Evolutionary conservation across 768 basidiomycete genomes (phyloP).

Genomic region (Pisolithus tinctorius): DNA sequence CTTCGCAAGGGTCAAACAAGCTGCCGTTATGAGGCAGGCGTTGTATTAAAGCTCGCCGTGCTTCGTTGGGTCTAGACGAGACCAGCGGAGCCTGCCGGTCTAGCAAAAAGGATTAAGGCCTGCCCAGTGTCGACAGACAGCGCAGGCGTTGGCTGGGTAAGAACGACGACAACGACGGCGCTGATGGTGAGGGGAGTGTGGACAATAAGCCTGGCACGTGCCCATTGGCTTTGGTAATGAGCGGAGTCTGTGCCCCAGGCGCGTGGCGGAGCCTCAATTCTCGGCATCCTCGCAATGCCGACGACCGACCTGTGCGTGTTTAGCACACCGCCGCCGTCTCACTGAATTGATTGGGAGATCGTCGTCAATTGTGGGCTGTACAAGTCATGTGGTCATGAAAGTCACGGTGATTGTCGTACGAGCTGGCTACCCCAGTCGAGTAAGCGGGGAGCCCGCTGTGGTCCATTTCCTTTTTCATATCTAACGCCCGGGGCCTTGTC

Average conservation of each 20-base stretch:
- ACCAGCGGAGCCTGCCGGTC: conserved; percentile 95
- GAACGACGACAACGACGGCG: conserved; percentile 1
- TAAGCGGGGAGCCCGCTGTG: background rate
- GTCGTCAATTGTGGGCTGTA: no score
- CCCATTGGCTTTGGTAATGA: background rate
- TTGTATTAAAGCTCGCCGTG: conserved; percentile 4
- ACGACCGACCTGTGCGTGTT: background rate
- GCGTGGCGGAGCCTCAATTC: conserved; percentile 16
- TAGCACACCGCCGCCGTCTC: background rate
- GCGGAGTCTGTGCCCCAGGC: background rate
- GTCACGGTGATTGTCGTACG: no score
- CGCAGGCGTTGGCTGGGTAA: conserved; percentile 1
- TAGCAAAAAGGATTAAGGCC: conserved; percentile 40
- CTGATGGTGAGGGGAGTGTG: background rate
- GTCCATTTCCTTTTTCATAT: background rate
- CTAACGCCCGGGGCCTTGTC: background rate
- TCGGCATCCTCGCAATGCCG: background rate
- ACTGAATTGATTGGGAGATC: no score
- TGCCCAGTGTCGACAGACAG: conserved; percentile 3
- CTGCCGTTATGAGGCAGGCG: background rate
- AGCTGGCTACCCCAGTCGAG: no score
- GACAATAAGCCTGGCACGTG: conserved; percentile 2
- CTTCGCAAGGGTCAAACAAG: conserved; percentile 2
- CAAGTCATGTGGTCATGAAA: no score
- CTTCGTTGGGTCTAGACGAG: conserved; percentile 70